Evolutionary conservation across 192 early-diverging fungal genomes (phyloP).

Genomic region (Coemansia sp.): DNA sequence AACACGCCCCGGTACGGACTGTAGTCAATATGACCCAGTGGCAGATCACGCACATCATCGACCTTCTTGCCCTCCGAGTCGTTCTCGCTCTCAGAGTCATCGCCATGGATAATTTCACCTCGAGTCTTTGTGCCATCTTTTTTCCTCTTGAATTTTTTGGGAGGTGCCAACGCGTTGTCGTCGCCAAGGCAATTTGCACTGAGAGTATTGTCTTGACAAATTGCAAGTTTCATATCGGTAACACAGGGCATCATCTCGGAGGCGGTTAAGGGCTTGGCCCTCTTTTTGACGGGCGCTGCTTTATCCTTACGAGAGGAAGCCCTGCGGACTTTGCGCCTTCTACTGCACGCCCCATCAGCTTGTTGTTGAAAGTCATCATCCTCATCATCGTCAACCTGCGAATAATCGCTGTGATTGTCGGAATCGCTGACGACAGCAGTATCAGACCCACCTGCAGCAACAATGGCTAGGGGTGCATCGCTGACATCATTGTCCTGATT

Average conservation of each 20-base stretch:
- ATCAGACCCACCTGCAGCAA: neutral
- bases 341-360: neutral
- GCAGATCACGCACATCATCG: constrained; percentile 20
- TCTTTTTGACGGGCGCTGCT: too few species aligned
- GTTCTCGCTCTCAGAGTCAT: too few species aligned
- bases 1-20: constrained; percentile 34
- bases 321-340: too few species aligned
- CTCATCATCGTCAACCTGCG: too few species aligned
- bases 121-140: constrained; percentile 19
- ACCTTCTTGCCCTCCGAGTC: neutral
- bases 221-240: constrained; percentile 30
- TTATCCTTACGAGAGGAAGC: too few species aligned
- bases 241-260: constrained; percentile 43
- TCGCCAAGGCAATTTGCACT: neutral
- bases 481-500: neutral
- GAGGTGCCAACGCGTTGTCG: too few species aligned
- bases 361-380: constrained; percentile 8
- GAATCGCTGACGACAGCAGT: neutral
- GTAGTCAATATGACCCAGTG: constrained; percentile 37
- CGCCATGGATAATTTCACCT: too few species aligned
- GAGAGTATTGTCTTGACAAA: constrained; percentile 9
- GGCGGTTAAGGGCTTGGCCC: constrained; percentile 3
- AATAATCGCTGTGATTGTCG: too few species aligned
- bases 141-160: constrained; percentile 11
- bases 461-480: neutral